Evolutionary conservation across 345 rosid species (phyloP).

Genomic region (Eucalyptus microcorys): DNA sequence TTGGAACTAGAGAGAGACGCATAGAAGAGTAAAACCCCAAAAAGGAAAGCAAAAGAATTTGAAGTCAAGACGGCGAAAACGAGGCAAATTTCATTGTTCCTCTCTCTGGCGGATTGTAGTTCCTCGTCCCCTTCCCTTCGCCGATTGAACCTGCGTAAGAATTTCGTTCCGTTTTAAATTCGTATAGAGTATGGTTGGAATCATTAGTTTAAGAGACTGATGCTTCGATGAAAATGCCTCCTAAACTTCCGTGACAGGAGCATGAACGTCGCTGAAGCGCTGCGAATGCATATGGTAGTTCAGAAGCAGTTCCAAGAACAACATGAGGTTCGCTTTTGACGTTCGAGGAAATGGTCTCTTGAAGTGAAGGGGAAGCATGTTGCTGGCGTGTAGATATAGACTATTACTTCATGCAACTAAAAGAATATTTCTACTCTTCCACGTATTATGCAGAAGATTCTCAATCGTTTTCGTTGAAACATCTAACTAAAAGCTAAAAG

Average conservation of each 20-base stretch:
- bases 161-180: background rate
- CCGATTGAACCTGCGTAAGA: background rate
- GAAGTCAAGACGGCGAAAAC: too few relatives aligned
- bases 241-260: conserved; percentile 15
- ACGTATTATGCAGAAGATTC: background rate
- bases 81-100: background rate
- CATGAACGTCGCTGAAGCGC: conserved; percentile 58
- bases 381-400: background rate
- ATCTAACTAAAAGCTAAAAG: background rate
- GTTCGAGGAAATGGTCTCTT: background rate
- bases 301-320: conserved; percentile 92
- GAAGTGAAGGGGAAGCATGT: background rate
- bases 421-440: background rate
- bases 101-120: too few relatives aligned
- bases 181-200: background rate
- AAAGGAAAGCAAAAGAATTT: too few relatives aligned
- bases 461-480: background rate
- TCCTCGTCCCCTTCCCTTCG: background rate
- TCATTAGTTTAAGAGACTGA: background rate
- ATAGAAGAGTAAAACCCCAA: too few relatives aligned
- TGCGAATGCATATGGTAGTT: conserved; percentile 80
- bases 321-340: conserved; percentile 46
- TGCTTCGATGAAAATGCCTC: background rate
- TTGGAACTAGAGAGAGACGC: too few relatives aligned
- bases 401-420: too few relatives aligned